Conservation (phyloP, 2,329 filamentous ascomycete genomes). For the Cercospora zeae-maydis region DNA sequence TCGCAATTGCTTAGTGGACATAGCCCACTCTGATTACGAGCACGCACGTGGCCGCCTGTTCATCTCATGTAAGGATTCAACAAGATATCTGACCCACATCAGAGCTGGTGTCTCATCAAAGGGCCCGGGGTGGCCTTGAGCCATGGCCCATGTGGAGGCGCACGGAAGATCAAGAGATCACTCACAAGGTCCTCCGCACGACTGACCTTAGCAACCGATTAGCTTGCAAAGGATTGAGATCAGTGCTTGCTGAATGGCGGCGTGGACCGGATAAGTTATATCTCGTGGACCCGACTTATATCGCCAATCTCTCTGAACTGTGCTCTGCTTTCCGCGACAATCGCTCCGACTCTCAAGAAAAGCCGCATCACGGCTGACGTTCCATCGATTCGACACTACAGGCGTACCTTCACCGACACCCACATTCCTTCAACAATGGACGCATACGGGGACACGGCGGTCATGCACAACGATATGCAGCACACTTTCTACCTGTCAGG, state of each 20-base stretch:
- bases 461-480: slow-evolving; percentile 5
- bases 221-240: slow-evolving; percentile 2
- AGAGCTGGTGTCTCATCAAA: slow-evolving; percentile 12
- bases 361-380: neutral
- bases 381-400: neutral
- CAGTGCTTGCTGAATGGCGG: slow-evolving; percentile 7
- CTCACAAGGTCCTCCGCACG: slow-evolving; percentile 12
- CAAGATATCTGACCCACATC: neutral
- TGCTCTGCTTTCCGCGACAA: neutral
- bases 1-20: slow-evolving; percentile 3
- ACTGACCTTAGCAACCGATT: slow-evolving; percentile 5
- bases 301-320: neutral
- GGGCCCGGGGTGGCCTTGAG: slow-evolving; percentile 1
- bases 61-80: slow-evolving; percentile 4
- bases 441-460: slow-evolving; percentile 2
- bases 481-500: slow-evolving; percentile 2
- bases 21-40: slow-evolving; percentile 1
- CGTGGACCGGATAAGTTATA: slow-evolving; percentile 1
- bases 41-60: slow-evolving; percentile 6
- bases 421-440: neutral
- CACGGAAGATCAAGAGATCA: slow-evolving; percentile 10
- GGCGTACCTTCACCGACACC: neutral
- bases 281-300: neutral
- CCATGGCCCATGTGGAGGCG: neutral
- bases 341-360: neutral